Percentiles rank a stretch among this genome's conserved stretches.
Conservation (phyloP, 768 basidiomycete genomes). For the Imleria badia region DNA sequence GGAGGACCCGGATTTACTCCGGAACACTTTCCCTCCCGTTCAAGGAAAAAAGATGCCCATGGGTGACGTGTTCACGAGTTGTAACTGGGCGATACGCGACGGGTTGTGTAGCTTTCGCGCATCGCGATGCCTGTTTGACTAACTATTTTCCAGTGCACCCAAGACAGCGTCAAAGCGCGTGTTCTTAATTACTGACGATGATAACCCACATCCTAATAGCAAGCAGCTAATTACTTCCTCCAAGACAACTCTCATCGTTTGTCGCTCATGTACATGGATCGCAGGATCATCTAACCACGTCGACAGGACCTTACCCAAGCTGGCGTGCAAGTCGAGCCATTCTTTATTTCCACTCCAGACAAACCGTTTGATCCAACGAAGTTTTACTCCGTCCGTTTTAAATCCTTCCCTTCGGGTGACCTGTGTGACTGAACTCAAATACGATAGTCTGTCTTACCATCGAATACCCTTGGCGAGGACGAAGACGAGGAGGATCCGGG, state of each 20-base stretch:
- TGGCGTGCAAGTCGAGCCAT: conserved; percentile 80
- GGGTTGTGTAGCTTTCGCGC: conserved; percentile 50
- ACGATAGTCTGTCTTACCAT: conserved; percentile 56
- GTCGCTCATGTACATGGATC: conserved; percentile 19
- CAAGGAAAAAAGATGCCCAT: conserved; percentile 63
- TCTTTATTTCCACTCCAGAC: conserved; percentile 75
- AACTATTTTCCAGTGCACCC: conserved; percentile 53
- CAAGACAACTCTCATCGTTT: conserved; percentile 65
- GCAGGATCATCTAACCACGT: neutral
- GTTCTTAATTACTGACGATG: conserved; percentile 85
- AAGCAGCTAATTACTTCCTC: conserved; percentile 67
- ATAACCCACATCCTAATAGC: conserved; percentile 47
- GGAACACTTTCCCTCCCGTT: conserved; percentile 63
- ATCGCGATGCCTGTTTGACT: neutral
- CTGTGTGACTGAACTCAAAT: conserved; percentile 4
- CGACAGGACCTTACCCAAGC: conserved; percentile 77
- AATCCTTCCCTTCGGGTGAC: neutral
- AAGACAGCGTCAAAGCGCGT: conserved; percentile 91
- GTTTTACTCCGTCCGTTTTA: conserved; percentile 70
- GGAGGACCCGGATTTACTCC: conserved; percentile 58
- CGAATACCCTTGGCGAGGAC: conserved; percentile 45
- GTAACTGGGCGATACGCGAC: conserved; percentile 86
- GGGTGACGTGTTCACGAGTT: conserved; percentile 88
- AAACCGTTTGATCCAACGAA: conserved; percentile 69
- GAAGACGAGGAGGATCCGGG: conserved; percentile 51